phyloP scores from a whole-genome alignment of 495 filamentous ascomycete genomes.

The Pseudomonodictys pantanalensis region DNA sequence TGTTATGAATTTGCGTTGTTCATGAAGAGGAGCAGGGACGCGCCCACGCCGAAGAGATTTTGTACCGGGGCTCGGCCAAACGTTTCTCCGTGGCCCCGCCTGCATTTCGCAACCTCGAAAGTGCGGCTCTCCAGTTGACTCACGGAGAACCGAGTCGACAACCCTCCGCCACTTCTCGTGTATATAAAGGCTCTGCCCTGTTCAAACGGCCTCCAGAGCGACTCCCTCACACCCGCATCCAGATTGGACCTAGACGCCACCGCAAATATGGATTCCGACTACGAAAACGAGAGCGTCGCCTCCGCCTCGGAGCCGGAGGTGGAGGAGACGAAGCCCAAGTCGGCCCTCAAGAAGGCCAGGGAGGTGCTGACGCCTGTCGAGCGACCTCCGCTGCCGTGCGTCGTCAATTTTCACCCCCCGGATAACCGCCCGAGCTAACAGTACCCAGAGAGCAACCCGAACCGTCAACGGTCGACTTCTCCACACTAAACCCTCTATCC shows the following conservation, averaged over 20 bases:
- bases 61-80: slow-evolving; percentile 6
- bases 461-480: slow-evolving; percentile 76
- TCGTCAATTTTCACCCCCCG: background rate
- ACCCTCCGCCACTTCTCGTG: background rate
- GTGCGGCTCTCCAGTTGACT: no score
- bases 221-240: background rate
- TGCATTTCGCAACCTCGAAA: no score
- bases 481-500: slow-evolving; percentile 73
- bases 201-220: background rate
- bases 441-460: slow-evolving; percentile 64
- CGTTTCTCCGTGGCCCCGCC: slow-evolving; percentile 28
- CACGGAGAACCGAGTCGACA: slow-evolving; percentile 4
- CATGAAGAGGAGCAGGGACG: slow-evolving; percentile 36
- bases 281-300: slow-evolving; percentile 37
- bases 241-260: background rate
- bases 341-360: slow-evolving; percentile 62
- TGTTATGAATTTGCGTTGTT: slow-evolving; percentile 38
- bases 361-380: slow-evolving; percentile 54
- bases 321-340: slow-evolving; percentile 53
- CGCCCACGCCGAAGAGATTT: slow-evolving; percentile 14
- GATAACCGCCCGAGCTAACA: background rate
- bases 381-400: slow-evolving; percentile 60
- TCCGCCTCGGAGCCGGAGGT: slow-evolving; percentile 39
- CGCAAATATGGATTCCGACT: slow-evolving; percentile 35
- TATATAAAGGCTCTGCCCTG: background rate